phyloP scores from a whole-genome alignment of 352 stramenopile species.

The Globisporangium irregulare region DNA sequence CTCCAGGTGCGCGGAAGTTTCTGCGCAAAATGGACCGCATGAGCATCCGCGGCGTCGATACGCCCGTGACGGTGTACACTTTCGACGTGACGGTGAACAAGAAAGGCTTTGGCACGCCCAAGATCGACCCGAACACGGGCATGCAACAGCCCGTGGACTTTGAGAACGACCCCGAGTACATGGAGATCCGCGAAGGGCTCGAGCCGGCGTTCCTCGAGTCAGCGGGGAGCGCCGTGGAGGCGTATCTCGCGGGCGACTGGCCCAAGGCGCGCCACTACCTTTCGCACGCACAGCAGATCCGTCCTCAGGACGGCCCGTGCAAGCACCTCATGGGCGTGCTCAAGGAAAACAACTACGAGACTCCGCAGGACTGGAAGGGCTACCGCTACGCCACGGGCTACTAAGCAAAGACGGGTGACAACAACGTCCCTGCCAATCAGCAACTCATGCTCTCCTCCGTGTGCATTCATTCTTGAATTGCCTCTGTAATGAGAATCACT shows the following conservation, averaged over 20 bases:
- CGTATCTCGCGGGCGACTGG: conserved; percentile 75
- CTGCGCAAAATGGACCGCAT: conserved; percentile 84
- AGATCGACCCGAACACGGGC: conserved; percentile 55
- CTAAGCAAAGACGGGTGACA: conserved; percentile 15
- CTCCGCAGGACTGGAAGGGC: conserved; percentile 90
- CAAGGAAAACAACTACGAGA: conserved; percentile 72
- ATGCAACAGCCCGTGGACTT: conserved; percentile 74
- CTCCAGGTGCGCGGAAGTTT: conserved; percentile 63
- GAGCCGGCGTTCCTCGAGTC: conserved; percentile 81
- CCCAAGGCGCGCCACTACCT: conserved; percentile 72
- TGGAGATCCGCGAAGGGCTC: conserved; percentile 77
- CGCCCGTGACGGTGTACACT: conserved; percentile 81
- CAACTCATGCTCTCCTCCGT: too few relatives aligned
- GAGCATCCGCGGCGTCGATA: conserved; percentile 79
- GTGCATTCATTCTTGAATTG: neutral
- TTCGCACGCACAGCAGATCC: conserved; percentile 66
- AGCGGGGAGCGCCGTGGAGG: conserved; percentile 59
- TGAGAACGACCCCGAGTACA: conserved; percentile 80
- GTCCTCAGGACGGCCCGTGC: conserved; percentile 86
- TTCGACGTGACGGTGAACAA: conserved; percentile 86
- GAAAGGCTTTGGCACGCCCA: conserved; percentile 68
- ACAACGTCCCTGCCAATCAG: too few relatives aligned
- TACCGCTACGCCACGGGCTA: conserved; percentile 88
- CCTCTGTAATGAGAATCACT: neutral
- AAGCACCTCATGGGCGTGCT: conserved; percentile 91